Evolutionary conservation across 495 filamentous ascomycete genomes (phyloP), one percentile per base, ranked within the genome.

Genomic region (Penicillium antarcticum): DNA sequence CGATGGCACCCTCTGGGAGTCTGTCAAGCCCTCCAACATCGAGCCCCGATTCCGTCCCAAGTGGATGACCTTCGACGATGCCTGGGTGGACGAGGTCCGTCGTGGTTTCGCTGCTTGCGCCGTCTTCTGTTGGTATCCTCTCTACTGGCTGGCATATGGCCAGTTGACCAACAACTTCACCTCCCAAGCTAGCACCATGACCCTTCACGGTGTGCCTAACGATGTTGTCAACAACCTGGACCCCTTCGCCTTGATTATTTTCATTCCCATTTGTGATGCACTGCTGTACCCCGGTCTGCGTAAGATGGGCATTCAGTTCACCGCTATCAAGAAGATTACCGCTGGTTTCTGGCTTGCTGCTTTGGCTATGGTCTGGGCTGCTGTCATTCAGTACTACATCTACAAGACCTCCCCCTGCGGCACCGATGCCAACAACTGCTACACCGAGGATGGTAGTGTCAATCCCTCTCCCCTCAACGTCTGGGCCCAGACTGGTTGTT

Each of bases 21-120:
- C 69, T 19, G 82, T 81, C 23, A 88, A 87, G 71, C 86, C 86
- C 24, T 82, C 77, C 54, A 78, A 80, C n/a, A 58, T 73, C 16
- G 55, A 66, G 12, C 74, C 70, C 3, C 52, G 45, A 13, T 16
- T 37, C 5, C 57, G 57, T 42, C 85, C 84, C 1, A 55, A 61
- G 10, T 87, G 84, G 85, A 87, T 87, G 83, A 83, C 79, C 17
- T 90, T 88, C 47, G 83, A 88, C 55, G 87, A 90, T 56, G 76
- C 77, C 35, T 88, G 83, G 82, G 85, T 87, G 13, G 83, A 87
- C 52, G 82, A 88, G 61, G 81, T 91, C 1, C 71, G 73, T 44
- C 78, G 87, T 66, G 85, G 86, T 18, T 77, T 88, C 37, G 73
- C 76, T 36, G 87, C 87, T 31, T 89, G 87, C 71, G 75, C 71